phyloP scores from a whole-genome alignment of 768 basidiomycete genomes.

The Russula compacta region DNA sequence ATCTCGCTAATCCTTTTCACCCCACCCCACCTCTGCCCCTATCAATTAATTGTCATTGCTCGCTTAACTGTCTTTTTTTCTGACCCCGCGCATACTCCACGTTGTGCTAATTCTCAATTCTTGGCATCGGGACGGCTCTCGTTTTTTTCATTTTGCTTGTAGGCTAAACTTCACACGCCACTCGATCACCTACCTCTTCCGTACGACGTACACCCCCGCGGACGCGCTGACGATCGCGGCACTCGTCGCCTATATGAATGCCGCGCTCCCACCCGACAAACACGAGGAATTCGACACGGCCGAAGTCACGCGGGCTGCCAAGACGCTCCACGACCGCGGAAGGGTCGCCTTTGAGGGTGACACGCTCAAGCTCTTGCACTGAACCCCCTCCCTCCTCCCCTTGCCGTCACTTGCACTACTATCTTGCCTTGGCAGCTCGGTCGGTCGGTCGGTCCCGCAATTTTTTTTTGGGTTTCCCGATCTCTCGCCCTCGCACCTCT shows the following conservation, averaged over 20 bases:
- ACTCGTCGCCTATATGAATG: slow-evolving; percentile 65
- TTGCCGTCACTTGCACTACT: not conserved
- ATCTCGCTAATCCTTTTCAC: not conserved
- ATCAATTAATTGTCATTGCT: not conserved
- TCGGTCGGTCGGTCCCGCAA: not conserved
- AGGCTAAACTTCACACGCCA: slow-evolving; percentile 53
- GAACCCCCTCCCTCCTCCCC: not conserved
- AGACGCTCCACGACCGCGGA: slow-evolving; percentile 26
- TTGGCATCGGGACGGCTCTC: not conserved
- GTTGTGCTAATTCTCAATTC: too few species aligned
- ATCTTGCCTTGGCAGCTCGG: not conserved
- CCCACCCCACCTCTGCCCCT: too few species aligned
- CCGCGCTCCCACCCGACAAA: slow-evolving; percentile 68
- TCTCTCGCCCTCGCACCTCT: not conserved
- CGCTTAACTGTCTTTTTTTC: not conserved
- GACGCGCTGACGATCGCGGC: slow-evolving; percentile 67
- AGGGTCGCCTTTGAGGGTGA: slow-evolving; percentile 28
- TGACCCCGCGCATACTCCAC: not conserved
- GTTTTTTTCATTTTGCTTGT: not conserved
- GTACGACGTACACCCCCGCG: slow-evolving; percentile 52
- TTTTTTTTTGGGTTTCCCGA: not conserved
- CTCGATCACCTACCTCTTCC: slow-evolving; percentile 56
- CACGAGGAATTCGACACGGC: slow-evolving; percentile 75
- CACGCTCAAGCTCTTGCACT: slow-evolving; percentile 22
- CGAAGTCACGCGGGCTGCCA: slow-evolving; percentile 42